A percentile compares a stretch with the other conserved stretches of the same genome.
Conservation (phyloP, 2,329 filamentous ascomycete species). For the Didymella keratinophila region DNA sequence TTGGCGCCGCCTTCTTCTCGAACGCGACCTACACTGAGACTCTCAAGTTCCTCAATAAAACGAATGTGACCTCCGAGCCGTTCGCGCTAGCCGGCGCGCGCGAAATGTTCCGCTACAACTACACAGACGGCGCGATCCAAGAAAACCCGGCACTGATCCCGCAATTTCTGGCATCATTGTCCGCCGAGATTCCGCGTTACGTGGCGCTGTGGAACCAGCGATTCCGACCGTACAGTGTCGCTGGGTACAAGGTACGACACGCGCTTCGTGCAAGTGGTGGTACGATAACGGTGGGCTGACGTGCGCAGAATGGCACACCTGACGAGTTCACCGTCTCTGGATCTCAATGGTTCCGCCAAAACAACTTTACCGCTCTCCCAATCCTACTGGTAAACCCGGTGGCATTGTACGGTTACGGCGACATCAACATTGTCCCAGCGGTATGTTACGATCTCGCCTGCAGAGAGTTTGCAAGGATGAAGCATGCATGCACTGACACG, state of each 20-base stretch:
- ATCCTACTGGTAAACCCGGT: conserved; percentile 47
- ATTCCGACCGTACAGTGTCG: conserved; percentile 43
- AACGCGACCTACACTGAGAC: conserved; percentile 48
- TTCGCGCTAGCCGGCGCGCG: conserved; percentile 46
- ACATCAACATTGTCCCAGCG: conserved; percentile 48
- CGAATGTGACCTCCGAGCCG: conserved; percentile 42
- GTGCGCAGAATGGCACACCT: conserved; percentile 46
- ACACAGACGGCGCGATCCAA: conserved; percentile 39
- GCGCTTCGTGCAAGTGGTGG: conserved; percentile 12
- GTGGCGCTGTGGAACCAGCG: conserved; percentile 42
- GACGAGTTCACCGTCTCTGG: conserved; percentile 47
- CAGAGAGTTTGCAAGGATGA: conserved; percentile 31
- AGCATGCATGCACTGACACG: conserved; percentile 38
- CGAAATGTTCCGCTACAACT: conserved; percentile 47
- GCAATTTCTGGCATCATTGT: conserved; percentile 35
- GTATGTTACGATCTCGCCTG: conserved; percentile 39
- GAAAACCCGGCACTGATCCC: conserved; percentile 32
- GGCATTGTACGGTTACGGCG: conserved; percentile 50
- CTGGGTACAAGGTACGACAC: conserved; percentile 47
- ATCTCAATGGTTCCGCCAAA: conserved; percentile 45
- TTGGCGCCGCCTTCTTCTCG: conserved; percentile 52
- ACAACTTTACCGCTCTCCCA: conserved; percentile 49
- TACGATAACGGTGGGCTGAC: conserved; percentile 27
- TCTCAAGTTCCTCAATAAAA: conserved; percentile 45
- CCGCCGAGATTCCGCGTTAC: conserved; percentile 48